Evolutionary conservation across 148 eudicot genomes (phyloP).

Genomic region (Diospyros lotus): DNA sequence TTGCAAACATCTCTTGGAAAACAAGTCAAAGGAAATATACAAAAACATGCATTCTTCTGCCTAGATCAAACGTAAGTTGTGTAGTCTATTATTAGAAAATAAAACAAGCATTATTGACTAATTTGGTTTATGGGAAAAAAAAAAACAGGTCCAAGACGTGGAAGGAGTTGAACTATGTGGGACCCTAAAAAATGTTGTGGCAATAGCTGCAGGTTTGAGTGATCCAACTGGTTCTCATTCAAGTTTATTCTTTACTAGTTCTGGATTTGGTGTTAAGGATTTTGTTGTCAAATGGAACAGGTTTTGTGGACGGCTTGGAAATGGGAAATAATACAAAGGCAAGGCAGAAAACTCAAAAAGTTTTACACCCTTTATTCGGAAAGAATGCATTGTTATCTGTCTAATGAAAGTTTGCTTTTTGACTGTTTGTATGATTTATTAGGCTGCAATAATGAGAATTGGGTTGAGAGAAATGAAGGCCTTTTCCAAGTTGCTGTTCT

Average conservation of each 20-base stretch:
- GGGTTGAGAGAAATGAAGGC: conserved; percentile 98
- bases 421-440: conserved; percentile 15
- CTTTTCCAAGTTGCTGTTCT: conserved; percentile 78
- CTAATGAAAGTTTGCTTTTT: neutral
- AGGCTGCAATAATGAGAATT: conserved; percentile 99
- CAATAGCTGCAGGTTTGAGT: conserved; percentile 82
- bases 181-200: conserved; percentile 94
- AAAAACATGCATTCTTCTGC: no score
- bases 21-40: no score
- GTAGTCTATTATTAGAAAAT: no score
- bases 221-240: neutral
- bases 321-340: conserved; percentile 97
- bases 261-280: neutral
- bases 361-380: neutral
- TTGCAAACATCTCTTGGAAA: no score
- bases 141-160: conserved; percentile 72
- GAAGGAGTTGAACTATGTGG: conserved; percentile 99
- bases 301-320: conserved; percentile 92
- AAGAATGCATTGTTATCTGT: neutral
- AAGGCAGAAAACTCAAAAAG: conserved; percentile 6
- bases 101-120: neutral
- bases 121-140: neutral
- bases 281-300: conserved; percentile 29
- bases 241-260: neutral
- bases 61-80: no score